These are phyloP conservation scores for Pseudocercospora vitis DNA, from an alignment of 2,329 filamentous ascomycete genomes.

Conservation along the genomic window DNA sequence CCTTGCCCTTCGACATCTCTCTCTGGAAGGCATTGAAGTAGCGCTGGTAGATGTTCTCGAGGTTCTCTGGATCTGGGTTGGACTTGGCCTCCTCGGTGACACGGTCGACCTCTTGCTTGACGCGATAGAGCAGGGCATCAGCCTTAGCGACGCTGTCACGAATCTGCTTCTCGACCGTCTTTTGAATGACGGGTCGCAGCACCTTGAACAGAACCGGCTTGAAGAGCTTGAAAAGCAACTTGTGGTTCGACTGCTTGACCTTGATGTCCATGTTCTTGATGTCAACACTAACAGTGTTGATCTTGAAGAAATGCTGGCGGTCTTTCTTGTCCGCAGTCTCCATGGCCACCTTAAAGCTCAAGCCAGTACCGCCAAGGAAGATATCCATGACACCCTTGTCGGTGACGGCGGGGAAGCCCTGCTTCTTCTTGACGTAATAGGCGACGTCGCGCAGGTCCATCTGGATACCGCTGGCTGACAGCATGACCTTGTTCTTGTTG, in stretches of 20 bases:
- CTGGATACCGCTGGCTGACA: constrained; percentile 86
- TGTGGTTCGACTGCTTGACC: constrained; percentile 92
- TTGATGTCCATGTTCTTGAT: constrained; percentile 61
- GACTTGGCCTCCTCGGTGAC: constrained; percentile 65
- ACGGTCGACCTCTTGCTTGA: constrained; percentile 80
- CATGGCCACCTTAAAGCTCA: constrained; percentile 88
- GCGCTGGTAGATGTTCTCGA: constrained; percentile 80
- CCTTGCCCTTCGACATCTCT: constrained; percentile 70
- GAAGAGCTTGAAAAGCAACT: constrained; percentile 79
- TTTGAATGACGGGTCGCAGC: constrained; percentile 79
- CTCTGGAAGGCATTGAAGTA: constrained; percentile 76
- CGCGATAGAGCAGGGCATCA: constrained; percentile 69
- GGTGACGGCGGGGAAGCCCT: constrained; percentile 83
- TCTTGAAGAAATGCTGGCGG: constrained; percentile 84
- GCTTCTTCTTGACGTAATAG: constrained; percentile 93
- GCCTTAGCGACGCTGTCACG: constrained; percentile 75
- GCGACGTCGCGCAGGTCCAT: constrained; percentile 86
- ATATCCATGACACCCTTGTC: constrained; percentile 89
- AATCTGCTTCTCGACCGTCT: constrained; percentile 85
- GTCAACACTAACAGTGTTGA: constrained; percentile 65
- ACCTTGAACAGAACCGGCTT: constrained; percentile 85
- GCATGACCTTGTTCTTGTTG: constrained; percentile 79
- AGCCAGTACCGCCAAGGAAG: constrained; percentile 79
- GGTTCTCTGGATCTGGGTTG: constrained; percentile 66
- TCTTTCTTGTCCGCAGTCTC: constrained; percentile 77